Percentiles rank a stretch among this genome's conserved stretches.
phyloP scores from a whole-genome alignment of 2,329 filamentous ascomycete species.

The Fusarium mundagurra region DNA sequence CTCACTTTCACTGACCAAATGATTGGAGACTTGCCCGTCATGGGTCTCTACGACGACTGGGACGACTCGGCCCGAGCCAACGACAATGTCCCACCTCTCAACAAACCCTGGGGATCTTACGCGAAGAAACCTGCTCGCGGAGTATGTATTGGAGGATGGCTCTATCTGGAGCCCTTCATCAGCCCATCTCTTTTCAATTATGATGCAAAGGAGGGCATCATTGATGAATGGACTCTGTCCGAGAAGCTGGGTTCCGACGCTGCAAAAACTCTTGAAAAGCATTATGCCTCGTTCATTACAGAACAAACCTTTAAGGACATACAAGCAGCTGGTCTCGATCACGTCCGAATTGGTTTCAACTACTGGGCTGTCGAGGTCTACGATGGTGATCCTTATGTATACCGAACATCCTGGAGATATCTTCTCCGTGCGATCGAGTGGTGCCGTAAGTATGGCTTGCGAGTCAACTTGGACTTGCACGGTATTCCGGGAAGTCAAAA shows the following conservation, averaged over 20 bases:
- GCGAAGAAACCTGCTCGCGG: constrained; percentile 82
- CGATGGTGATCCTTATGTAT: constrained; percentile 86
- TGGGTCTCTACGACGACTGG: constrained; percentile 87
- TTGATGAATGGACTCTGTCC: constrained; percentile 89
- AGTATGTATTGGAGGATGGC: constrained; percentile 94
- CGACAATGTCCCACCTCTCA: constrained; percentile 79
- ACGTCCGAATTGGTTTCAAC: constrained; percentile 93
- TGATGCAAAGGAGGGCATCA: constrained; percentile 70
- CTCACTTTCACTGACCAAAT: constrained; percentile 88
- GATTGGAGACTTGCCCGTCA: constrained; percentile 87
- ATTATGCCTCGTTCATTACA: constrained; percentile 90
- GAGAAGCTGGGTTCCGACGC: constrained; percentile 73
- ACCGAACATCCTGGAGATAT: constrained; percentile 90
- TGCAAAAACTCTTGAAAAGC: constrained; percentile 80
- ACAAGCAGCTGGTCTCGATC: constrained; percentile 86
- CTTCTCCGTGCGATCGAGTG: constrained; percentile 93
- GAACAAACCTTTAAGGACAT: constrained; percentile 88
- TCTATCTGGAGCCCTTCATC: constrained; percentile 94
- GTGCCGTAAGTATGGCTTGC: constrained; percentile 88
- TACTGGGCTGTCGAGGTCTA: constrained; percentile 95
- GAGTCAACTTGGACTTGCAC: constrained; percentile 93
- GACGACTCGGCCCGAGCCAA: constrained; percentile 85
- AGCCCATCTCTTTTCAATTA: constrained; percentile 87
- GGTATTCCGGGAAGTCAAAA: constrained; percentile 94
- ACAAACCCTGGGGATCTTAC: constrained; percentile 81